These are phyloP conservation scores for Poa pratensis DNA, from an alignment of 176 grass and related monocot species.

Conservation along the genomic window DNA sequence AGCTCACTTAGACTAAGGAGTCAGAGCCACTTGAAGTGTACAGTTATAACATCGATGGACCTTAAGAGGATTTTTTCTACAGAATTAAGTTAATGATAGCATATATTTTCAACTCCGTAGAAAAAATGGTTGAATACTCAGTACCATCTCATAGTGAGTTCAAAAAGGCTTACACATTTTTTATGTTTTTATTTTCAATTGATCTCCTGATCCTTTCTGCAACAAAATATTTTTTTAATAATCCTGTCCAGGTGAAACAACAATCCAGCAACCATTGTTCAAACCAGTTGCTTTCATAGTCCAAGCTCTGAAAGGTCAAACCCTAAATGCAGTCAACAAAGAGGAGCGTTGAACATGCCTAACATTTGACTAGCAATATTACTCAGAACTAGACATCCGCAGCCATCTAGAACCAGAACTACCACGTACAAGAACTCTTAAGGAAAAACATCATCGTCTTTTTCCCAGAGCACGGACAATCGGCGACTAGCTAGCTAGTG, in stretches of 20 bases:
- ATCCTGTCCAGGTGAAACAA: not conserved
- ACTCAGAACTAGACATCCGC: not conserved
- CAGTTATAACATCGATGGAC: not conserved
- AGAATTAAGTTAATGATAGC: not conserved
- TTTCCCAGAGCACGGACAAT: not conserved
- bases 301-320: conserved; percentile 33
- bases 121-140: not conserved
- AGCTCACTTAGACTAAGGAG: conserved; percentile 27
- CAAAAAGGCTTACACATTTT: not conserved
- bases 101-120: conserved; percentile 4
- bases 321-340: conserved; percentile 27
- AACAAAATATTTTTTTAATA: not conserved
- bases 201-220: not conserved
- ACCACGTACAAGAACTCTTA: not conserved
- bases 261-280: not conserved
- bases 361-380: conserved; percentile 48
- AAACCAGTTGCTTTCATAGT: conserved; percentile 21
- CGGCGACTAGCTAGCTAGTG: not conserved
- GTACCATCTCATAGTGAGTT: not conserved
- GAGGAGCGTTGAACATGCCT: conserved; percentile 41
- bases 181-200: conserved; percentile 1
- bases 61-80: not conserved
- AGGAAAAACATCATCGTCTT: not conserved
- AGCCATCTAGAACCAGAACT: not conserved
- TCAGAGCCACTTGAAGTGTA: not conserved